These are phyloP conservation scores for Platanus orientalis DNA, from an alignment of 164 flowering plant species.

Conservation along the genomic window DNA sequence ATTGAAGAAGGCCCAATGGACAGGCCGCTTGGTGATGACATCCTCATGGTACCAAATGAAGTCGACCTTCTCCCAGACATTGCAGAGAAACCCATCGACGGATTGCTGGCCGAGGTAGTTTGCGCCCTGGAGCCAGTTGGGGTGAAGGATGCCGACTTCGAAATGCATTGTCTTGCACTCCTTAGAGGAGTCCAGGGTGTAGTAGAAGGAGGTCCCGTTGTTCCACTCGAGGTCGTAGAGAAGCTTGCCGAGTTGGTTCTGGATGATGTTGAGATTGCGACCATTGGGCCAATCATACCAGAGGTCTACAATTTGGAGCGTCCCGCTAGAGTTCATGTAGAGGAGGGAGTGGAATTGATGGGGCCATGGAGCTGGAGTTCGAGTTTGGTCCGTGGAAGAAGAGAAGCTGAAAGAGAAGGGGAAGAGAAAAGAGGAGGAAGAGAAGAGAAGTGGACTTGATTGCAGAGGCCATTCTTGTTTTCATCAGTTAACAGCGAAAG, in stretches of 20 bases:
- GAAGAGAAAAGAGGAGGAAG: too few species aligned
- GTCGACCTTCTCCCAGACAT: constrained; percentile 80
- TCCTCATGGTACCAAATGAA: constrained; percentile 82
- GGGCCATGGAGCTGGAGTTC: constrained; percentile 39
- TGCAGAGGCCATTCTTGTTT: too few species aligned
- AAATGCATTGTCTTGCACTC: constrained; percentile 27
- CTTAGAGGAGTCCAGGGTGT: constrained; percentile 30
- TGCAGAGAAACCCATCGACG: constrained; percentile 70
- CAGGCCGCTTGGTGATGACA: constrained; percentile 62
- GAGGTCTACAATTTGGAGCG: constrained; percentile 48
- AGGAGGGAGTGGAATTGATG: constrained; percentile 78
- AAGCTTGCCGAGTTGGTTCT: constrained; percentile 49
- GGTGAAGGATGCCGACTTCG: constrained; percentile 69
- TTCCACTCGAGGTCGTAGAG: constrained; percentile 69
- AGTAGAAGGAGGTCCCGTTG: constrained; percentile 67
- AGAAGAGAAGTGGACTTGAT: too few species aligned
- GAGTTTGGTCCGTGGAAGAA: too few species aligned
- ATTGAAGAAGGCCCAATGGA: constrained; percentile 67
- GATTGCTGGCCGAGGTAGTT: constrained; percentile 52
- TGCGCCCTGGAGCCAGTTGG: constrained; percentile 83
- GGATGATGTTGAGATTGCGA: constrained; percentile 76
- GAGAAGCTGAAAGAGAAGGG: too few species aligned
- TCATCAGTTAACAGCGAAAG: too few species aligned
- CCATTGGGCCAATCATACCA: constrained; percentile 95
- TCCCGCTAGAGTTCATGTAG: constrained; percentile 47